Percentiles rank a stretch among this genome's conserved stretches.
Conservation (phyloP, 495 filamentous ascomycete species). For the Rhypophila decipiens region DNA sequence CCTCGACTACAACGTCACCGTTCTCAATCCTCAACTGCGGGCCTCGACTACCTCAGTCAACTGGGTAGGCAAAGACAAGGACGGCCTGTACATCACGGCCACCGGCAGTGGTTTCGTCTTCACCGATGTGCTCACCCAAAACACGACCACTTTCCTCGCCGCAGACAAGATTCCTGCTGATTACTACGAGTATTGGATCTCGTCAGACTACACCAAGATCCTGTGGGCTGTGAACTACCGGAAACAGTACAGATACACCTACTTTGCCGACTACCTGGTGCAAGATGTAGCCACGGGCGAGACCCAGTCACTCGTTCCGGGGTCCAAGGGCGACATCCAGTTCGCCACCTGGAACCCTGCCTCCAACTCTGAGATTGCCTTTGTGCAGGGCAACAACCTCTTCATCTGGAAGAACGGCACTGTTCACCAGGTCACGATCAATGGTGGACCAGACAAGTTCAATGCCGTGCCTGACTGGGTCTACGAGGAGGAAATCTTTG, state of each 20-base stretch:
- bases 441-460: conserved; percentile 50
- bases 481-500: conserved; percentile 56
- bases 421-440: conserved; percentile 44
- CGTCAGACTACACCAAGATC: conserved; percentile 37
- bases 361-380: conserved; percentile 44
- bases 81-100: conserved; percentile 44
- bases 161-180: conserved; percentile 29
- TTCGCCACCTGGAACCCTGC: conserved; percentile 44
- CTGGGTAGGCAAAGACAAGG: conserved; percentile 38
- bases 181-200: conserved; percentile 28
- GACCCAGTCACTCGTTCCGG: conserved; percentile 36
- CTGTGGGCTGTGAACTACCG: conserved; percentile 50
- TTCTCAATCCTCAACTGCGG: conserved; percentile 23
- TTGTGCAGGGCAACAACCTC: conserved; percentile 51
- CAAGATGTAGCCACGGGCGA: conserved; percentile 42
- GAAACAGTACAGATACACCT: conserved; percentile 53
- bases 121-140: conserved; percentile 42
- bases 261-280: conserved; percentile 51
- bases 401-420: conserved; percentile 44
- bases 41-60: conserved; percentile 30
- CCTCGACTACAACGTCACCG: conserved; percentile 37
- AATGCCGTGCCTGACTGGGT: conserved; percentile 59
- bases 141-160: conserved; percentile 39
- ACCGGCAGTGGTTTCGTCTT: conserved; percentile 37
- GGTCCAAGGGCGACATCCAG: conserved; percentile 49